Base-by-base conservation (phyloP, 176 grass and related monocot genomes). In the Paspalum notatum region DNA sequence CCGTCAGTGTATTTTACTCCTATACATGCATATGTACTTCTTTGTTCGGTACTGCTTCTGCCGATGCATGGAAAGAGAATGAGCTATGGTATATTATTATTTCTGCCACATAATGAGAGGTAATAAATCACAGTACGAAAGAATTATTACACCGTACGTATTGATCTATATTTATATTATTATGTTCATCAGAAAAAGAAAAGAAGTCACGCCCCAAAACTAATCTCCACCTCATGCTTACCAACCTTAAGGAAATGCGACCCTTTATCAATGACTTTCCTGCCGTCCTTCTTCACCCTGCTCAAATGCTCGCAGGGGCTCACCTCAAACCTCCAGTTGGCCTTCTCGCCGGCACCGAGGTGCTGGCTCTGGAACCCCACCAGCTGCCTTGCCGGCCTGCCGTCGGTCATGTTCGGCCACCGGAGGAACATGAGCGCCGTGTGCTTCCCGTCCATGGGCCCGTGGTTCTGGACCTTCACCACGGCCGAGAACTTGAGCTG, bases 281-380 rank as follows among this genome's bases (percentile, higher is more conserved):
- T 90, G 37, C 93, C 87, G 20, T 92, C 90, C 38, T 39, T 6
- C 40, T 18, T 84, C 24, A 78, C 75, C 82, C 85, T 74, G 49
- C 93, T 95, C 20, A 95, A 43, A 40, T 95, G 90, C 27, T 89
- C 44, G 8, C 93, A 97, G 7, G 93, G 83, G 72, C 68, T 91
- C 58, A 93, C 27, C 20, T 67, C 77, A 49, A 93, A 89, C 25
- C 15, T 49, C 17, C 93, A 12, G 2, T 32, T 47, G 1, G 71
- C 68, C 38, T 57, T 89, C 71, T 90, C 68, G 18, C 89, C 84
- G 0, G 71, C 89, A 63, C 78, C 87, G 26, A 93, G 54, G 55
- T 87, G 86, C 12, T 81, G 74, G 32, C 60, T 93, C 37, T 40
- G 75, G 68, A 93, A 97, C 15, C 65, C 81, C 21, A 93, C 40